These are phyloP conservation scores for Rhizopogon parksii DNA, from an alignment of 1,284 basidiomycete species.

Conservation along the genomic window DNA sequence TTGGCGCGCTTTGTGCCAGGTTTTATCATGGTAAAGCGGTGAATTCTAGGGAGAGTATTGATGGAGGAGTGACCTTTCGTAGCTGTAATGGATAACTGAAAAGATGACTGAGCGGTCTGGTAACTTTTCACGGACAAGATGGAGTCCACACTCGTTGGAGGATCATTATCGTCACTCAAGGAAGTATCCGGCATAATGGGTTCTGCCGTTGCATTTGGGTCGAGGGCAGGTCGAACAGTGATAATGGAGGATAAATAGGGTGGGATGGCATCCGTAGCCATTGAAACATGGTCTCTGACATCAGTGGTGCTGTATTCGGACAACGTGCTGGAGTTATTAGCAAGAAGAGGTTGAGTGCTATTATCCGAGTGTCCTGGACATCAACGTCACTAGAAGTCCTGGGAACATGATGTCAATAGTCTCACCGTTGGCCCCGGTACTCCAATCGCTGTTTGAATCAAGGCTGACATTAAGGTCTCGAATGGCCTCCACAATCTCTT, in stretches of 20 bases:
- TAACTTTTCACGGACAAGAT: conserved; percentile 61
- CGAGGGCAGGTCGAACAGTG: conserved; percentile 54
- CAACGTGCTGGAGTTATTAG: conserved; percentile 35
- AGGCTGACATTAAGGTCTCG: conserved; percentile 43
- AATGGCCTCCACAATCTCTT: conserved; percentile 67
- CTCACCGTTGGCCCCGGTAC: conserved; percentile 34
- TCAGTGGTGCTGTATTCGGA: conserved; percentile 67
- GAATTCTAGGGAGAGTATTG: conserved; percentile 50
- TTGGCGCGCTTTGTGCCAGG: conserved; percentile 53
- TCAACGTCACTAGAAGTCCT: conserved; percentile 13
- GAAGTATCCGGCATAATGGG: conserved; percentile 29
- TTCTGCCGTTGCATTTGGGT: conserved; percentile 37
- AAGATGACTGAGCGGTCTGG: conserved; percentile 53
- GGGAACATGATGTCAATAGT: conserved; percentile 12
- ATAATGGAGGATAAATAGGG: conserved; percentile 67
- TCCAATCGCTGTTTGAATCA: conserved; percentile 45
- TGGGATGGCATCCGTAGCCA: conserved; percentile 34
- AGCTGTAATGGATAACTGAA: conserved; percentile 54
- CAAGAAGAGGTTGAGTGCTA: conserved; percentile 53
- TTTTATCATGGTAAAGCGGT: conserved; percentile 82
- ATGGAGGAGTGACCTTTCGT: conserved; percentile 70
- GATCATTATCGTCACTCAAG: conserved; percentile 23
- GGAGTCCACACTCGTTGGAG: conserved; percentile 32
- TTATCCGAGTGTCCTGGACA: conserved; percentile 30
- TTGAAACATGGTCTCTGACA: conserved; percentile 40